Base-by-base conservation (phyloP, 306 rosid genomes). In the Lathyrus sativus region DNA sequence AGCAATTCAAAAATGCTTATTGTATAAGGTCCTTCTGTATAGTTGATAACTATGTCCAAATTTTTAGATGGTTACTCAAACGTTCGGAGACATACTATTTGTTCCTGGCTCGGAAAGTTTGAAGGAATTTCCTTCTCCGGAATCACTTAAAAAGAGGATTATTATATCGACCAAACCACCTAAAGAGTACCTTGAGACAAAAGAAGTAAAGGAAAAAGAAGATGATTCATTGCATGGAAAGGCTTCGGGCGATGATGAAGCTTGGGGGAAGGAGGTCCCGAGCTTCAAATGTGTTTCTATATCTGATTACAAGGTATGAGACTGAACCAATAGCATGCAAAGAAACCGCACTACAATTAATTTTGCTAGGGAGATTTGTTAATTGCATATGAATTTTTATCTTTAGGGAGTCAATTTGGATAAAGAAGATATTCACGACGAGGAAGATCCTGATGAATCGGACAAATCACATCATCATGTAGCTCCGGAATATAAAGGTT, bases 111-210 rank as follows among this genome's bases (percentile, higher is more conserved):
- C 88, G 5, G 99, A 95, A 63, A 67, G 78, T 81, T 67, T 88
- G 75, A 81, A 77, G 80, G 95, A 95, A 67, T 95, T 95, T 78
- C 99, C 89, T 76, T 88, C 99, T 62, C 99, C 99, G 1, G 99
- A 81, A 65, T 88, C 87, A 51, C 81, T 95, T 31, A 95, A 87
- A 81, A 81, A 35, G 76, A 88, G 82, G 75, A 86, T 95, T 70
- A 91, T 95, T 26, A 84, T 95, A 76, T 95, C 99, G 45, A 95
- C 99, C 55, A 95, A 95, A 80, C 99, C 99, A n/a, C 99, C 99
- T 59, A 86, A 87, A 79, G 95, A 95, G 78, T 95, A 95, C 82
- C 97, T 85, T 58, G 89, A 79, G 80, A 77, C 79, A 22, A 88
- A 87, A 73, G 93, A 79, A 53, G 59, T 19, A 41, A 81, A 82